A percentile compares a stretch with the other conserved stretches of the same genome.
Conservation (phyloP, 139 green algal species). For the Ettlia oleoabundans region DNA sequence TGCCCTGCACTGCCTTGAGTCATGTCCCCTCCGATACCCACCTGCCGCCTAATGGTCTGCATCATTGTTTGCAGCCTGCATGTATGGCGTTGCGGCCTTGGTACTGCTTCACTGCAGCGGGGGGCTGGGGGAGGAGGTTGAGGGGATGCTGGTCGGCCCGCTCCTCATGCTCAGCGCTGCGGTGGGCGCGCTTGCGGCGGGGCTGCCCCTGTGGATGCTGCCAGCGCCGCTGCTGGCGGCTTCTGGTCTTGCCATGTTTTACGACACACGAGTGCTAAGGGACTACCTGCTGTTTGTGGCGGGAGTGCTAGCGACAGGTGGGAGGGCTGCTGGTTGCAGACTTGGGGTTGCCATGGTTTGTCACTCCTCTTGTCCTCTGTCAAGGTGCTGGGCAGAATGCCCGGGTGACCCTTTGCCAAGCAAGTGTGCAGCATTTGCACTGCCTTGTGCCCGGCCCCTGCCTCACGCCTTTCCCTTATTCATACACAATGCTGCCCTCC, state of each 20-base stretch:
- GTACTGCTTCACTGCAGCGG: constrained; percentile 64
- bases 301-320: constrained; percentile 51
- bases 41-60: not conserved
- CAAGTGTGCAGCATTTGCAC: no score
- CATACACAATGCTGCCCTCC: not conserved
- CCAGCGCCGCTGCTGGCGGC: constrained; percentile 82
- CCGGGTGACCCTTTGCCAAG: no score
- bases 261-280: constrained; percentile 68
- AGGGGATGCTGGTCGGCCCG: constrained; percentile 40
- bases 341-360: no score
- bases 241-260: constrained; percentile 87
- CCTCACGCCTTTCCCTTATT: not conserved
- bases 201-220: constrained; percentile 80
- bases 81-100: constrained; percentile 73
- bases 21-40: not conserved
- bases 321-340: not conserved
- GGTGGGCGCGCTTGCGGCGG: constrained; percentile 68
- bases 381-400: no score
- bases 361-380: no score
- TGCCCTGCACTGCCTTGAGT: not conserved
- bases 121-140: constrained; percentile 34
- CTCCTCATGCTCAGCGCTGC: constrained; percentile 52
- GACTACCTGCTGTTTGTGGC: constrained; percentile 86
- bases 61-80: not conserved
- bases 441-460: no score